phyloP scores from a whole-genome alignment of 495 filamentous ascomycete genomes.

The Lentithecium fluviatile region DNA sequence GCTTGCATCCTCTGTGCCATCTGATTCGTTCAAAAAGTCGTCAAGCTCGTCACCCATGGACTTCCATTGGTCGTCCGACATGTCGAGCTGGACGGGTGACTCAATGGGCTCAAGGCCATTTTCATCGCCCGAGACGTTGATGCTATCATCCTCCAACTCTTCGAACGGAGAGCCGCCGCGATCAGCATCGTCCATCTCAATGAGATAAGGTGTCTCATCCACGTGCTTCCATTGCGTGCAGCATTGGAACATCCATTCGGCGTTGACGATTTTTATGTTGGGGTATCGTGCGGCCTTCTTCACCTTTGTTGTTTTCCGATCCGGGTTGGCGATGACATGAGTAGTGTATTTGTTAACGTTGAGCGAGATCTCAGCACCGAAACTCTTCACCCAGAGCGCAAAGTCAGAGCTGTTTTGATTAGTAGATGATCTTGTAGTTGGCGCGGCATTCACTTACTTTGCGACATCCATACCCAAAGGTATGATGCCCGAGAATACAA shows the following conservation, averaged over 20 bases:
- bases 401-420: slow-evolving; percentile 64
- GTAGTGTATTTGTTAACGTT: slow-evolving; percentile 60
- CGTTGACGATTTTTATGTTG: slow-evolving; percentile 82
- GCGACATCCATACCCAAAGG: slow-evolving; percentile 74
- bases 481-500: slow-evolving; percentile 88
- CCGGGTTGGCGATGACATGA: slow-evolving; percentile 68
- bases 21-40: slow-evolving; percentile 64
- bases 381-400: slow-evolving; percentile 76
- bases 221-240: slow-evolving; percentile 74
- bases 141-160: slow-evolving; percentile 33
- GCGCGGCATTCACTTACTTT: slow-evolving; percentile 42
- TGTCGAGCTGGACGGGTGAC: slow-evolving; percentile 46
- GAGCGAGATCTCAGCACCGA: slow-evolving; percentile 72
- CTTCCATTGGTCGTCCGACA: slow-evolving; percentile 58
- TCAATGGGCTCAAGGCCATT: slow-evolving; percentile 14
- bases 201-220: slow-evolving; percentile 71
- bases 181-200: slow-evolving; percentile 39
- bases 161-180: slow-evolving; percentile 27
- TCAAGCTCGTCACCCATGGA: slow-evolving; percentile 69
- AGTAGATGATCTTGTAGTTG: slow-evolving; percentile 24
- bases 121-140: slow-evolving; percentile 27
- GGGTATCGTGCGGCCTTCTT: slow-evolving; percentile 66
- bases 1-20: slow-evolving; percentile 41
- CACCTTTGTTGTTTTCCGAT: slow-evolving; percentile 81
- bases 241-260: slow-evolving; percentile 82